Evolutionary conservation across 331 rosid species (phyloP).

Genomic region (Saraca asoca): DNA sequence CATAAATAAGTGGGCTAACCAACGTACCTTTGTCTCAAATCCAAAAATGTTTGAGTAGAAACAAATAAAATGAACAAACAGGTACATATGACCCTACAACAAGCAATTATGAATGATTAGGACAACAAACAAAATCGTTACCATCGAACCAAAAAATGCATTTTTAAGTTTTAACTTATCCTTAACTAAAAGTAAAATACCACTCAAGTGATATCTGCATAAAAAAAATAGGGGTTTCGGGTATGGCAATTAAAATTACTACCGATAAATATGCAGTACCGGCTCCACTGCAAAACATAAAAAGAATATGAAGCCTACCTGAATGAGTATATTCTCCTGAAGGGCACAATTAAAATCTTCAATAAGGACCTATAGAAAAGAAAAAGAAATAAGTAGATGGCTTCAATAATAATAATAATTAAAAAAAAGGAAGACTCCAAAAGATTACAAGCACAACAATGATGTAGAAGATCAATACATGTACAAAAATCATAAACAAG

Average conservation of each 20-base stretch:
- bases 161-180: neutral
- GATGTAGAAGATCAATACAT: constrained; percentile 7
- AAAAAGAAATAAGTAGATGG: neutral
- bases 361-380: constrained; percentile 64
- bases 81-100: constrained; percentile 94
- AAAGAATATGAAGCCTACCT: constrained; percentile 49
- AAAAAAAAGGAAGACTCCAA: neutral
- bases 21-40: constrained; percentile 84
- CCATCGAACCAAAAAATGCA: constrained; percentile 3
- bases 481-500: neutral
- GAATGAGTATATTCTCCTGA: constrained; percentile 94
- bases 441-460: constrained; percentile 7
- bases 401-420: constrained; percentile 21
- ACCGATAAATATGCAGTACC: constrained; percentile 19
- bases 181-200: constrained; percentile 19
- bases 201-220: constrained; percentile 8
- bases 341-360: constrained; percentile 96
- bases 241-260: constrained; percentile 14
- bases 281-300: neutral
- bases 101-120: constrained; percentile 37
- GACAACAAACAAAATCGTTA: constrained; percentile 24
- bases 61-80: constrained; percentile 74
- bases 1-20: constrained; percentile 19
- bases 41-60: constrained; percentile 96
- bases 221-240: neutral